Percentiles rank a stretch among this genome's conserved stretches.
Evolutionary conservation across 805 yeast species (phyloP).

Genomic region (Candida odintsovae): DNA sequence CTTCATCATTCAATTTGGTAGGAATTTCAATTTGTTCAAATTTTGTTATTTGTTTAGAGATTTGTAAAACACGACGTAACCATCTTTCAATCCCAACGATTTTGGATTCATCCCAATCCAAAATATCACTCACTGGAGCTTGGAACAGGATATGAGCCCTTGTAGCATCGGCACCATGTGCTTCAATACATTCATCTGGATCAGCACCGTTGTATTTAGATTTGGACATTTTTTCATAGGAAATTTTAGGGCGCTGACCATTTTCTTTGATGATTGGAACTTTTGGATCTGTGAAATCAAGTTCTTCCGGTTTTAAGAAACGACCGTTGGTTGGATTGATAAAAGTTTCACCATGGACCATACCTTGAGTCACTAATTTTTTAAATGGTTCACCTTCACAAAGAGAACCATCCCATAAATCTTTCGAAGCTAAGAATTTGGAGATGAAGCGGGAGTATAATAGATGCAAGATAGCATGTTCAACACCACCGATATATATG

Average conservation of each 20-base stretch:
- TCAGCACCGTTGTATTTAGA: slow-evolving; percentile 94
- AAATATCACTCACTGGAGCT: slow-evolving; percentile 77
- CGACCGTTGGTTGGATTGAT: slow-evolving; percentile 65
- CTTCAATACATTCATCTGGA: slow-evolving; percentile 66
- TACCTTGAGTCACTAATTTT: slow-evolving; percentile 85
- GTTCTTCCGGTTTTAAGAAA: slow-evolving; percentile 75
- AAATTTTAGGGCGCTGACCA: slow-evolving; percentile 45
- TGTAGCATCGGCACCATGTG: slow-evolving; percentile 90
- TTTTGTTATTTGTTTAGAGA: slow-evolving; percentile 12
- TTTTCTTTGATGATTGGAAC: slow-evolving; percentile 43
- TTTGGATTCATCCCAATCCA: slow-evolving; percentile 87
- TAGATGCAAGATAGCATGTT: slow-evolving; percentile 91
- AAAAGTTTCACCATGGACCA: slow-evolving; percentile 93
- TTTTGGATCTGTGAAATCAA: slow-evolving; percentile 36
- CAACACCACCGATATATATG: slow-evolving; percentile 90
- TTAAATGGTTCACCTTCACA: slow-evolving; percentile 74
- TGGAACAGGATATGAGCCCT: slow-evolving; percentile 91
- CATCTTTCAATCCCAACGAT: slow-evolving; percentile 87
- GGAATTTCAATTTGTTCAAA: slow-evolving; percentile 2
- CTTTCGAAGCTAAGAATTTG: slow-evolving; percentile 65
- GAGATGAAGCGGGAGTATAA: slow-evolving; percentile 81
- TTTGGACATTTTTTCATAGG: slow-evolving; percentile 93
- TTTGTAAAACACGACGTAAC: slow-evolving; percentile 52
- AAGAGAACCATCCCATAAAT: slow-evolving; percentile 59
- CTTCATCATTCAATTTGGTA: slow-evolving; percentile 31